Base-by-base conservation (phyloP, 306 rosid species). In the Dalbergia cultrata region DNA sequence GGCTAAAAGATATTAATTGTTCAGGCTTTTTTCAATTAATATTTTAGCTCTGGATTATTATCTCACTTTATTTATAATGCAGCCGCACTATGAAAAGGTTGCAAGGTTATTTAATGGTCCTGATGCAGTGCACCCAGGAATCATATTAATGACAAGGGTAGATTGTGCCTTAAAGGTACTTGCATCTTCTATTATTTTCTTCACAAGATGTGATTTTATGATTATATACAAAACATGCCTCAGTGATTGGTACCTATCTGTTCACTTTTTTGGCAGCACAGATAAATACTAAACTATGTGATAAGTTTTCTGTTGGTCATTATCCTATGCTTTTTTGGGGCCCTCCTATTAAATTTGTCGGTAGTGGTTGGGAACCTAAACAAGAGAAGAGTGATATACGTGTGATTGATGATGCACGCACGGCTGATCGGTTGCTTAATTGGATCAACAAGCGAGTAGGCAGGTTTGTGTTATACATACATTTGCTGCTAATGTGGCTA, bases 321-420 rank as follows among this genome's bases (percentile, higher is more conserved):
- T 95, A 88, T 85, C 99, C 99, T 76, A 90, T 93, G 97, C 98
- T 95, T 74, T 87, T 93, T 53, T 95, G 99, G 98, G 97, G 94
- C 19, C 83, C 85, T 85, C 99, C 99, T 76, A 73, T 92, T 72
- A 91, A 93, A 80, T 93, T 93, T 88, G 93, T 91, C 63, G 88
- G 89, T 44, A 82, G 91, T 79, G 76, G 90, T 80, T 91, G 92
- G 98, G 90, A 87, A 57, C 95, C 95, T 70, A 90, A 83, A 58
- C 88, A 89, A 90, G 89, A 85, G 70, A 95, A 91, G 75, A 88
- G 87, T 85, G 96, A 85, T 82, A 81, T 95, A 81, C 80, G 0
- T 53, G 22, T 81, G 69, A 93, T 95, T 57, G 87, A 88, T 53
- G 83, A 95, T 78, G 91, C 86, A 37, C 94, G 91, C 62, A 89